A percentile compares a stretch with the other conserved stretches of the same genome.
These are phyloP conservation scores for Dillenia suffruticosa DNA, from an alignment of 164 flowering plant genomes.

Conservation along the genomic window DNA sequence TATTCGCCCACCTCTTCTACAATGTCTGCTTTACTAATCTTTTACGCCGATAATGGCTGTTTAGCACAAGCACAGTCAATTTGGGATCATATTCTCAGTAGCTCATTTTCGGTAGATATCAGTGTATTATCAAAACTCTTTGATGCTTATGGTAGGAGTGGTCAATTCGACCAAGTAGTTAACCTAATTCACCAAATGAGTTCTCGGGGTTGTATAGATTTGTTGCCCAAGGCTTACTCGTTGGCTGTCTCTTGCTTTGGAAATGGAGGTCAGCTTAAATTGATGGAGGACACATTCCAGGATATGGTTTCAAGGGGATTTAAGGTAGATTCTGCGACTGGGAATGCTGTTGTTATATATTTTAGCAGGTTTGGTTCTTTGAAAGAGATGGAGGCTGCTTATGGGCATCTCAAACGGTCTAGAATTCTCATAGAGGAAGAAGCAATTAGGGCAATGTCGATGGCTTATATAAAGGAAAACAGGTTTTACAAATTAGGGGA, in stretches of 20 bases:
- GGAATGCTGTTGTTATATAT: slow-evolving; percentile 58
- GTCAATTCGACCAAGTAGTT: slow-evolving; percentile 40
- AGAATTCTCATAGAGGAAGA: slow-evolving; percentile 60
- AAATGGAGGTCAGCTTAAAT: slow-evolving; percentile 50
- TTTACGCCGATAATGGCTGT: slow-evolving; percentile 53
- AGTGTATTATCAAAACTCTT: slow-evolving; percentile 43
- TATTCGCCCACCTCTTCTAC: slow-evolving; percentile 23
- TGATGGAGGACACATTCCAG: slow-evolving; percentile 60
- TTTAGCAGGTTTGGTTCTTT: slow-evolving; percentile 61
- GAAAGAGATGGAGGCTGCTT: slow-evolving; percentile 64
- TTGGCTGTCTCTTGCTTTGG: slow-evolving; percentile 68
- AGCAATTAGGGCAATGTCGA: slow-evolving; percentile 67
- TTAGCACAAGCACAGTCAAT: slow-evolving; percentile 34
- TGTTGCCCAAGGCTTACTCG: slow-evolving; percentile 38
- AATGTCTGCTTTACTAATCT: slow-evolving; percentile 48
- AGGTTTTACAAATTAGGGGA: slow-evolving; percentile 65
- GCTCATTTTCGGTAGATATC: slow-evolving; percentile 45
- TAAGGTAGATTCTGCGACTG: slow-evolving; percentile 50
- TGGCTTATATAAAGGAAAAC: slow-evolving; percentile 53
- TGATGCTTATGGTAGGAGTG: slow-evolving; percentile 44
- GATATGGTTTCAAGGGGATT: slow-evolving; percentile 60
- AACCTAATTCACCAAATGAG: slow-evolving; percentile 38
- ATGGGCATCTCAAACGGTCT: slow-evolving; percentile 60
- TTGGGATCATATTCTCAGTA: slow-evolving; percentile 62
- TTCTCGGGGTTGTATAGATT: slow-evolving; percentile 21